Percentiles rank a stretch among this genome's conserved stretches.
Conservation (phyloP, 2,329 filamentous ascomycete species). For the Colletotrichum karsti region DNA sequence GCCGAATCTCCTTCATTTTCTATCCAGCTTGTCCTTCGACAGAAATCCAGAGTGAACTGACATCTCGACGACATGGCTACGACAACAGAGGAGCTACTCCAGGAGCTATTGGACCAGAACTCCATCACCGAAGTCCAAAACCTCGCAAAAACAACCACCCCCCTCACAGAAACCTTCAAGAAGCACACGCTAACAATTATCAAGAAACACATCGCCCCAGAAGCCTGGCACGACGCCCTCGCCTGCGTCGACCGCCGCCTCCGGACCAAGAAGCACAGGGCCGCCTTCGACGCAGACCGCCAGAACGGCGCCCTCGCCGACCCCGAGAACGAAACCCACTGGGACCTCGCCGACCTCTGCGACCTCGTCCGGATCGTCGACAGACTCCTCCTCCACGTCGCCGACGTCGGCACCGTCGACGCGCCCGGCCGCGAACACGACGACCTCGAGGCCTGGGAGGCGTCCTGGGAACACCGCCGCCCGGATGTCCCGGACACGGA, state of each 20-base stretch:
- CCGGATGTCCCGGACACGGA: neutral
- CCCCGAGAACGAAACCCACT: neutral
- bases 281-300: conserved; percentile 1
- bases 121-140: neutral
- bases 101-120: neutral
- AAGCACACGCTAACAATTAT: neutral
- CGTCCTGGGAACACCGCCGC: neutral
- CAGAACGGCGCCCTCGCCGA: neutral
- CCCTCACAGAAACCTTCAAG: neutral
- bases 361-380: neutral
- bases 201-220: neutral
- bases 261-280: neutral
- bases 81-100: neutral
- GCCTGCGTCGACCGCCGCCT: conserved; percentile 17
- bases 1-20: no score
- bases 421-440: neutral
- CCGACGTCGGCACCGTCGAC: neutral
- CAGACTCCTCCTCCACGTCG: neutral
- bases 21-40: no score
- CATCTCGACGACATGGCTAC: neutral
- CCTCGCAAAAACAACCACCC: neutral
- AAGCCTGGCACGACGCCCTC: conserved; percentile 3
- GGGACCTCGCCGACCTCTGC: conserved; percentile 16
- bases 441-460: neutral
- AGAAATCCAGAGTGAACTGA: no score